These are phyloP conservation scores for Pichia ethanolica DNA, from an alignment of 805 yeast species.

Conservation along the genomic window DNA sequence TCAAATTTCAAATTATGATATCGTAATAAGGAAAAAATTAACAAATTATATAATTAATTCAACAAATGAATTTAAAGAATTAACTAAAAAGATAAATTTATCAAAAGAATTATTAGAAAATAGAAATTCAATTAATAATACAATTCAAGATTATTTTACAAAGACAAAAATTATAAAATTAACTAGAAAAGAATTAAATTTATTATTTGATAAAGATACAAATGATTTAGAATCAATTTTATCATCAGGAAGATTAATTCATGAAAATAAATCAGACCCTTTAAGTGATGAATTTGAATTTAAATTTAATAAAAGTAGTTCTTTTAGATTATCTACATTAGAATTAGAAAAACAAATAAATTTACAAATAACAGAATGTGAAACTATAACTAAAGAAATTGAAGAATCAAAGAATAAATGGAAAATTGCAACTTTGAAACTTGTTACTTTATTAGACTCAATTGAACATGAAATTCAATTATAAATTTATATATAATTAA, in stretches of 20 bases:
- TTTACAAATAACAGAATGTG: conserved; percentile 21
- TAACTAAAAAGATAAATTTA: conserved; percentile 16
- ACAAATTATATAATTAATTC: conserved; percentile 16
- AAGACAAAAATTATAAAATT: conserved; percentile 18
- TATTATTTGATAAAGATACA: conserved; percentile 23
- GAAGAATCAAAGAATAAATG: conserved; percentile 18
- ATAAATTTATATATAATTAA: neutral
- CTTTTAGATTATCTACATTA: conserved; percentile 17
- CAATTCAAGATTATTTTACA: conserved; percentile 18
- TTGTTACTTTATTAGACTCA: conserved; percentile 1
- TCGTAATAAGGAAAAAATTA: conserved; percentile 12
- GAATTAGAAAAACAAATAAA: conserved; percentile 18
- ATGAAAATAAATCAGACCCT: conserved; percentile 12
- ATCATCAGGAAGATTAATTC: conserved; percentile 17
- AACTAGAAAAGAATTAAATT: conserved; percentile 16
- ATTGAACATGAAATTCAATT: conserved; percentile 5
- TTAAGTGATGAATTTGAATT: conserved; percentile 18
- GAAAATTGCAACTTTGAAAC: conserved; percentile 17
- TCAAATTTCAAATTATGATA: conserved; percentile 18
- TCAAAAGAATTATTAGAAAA: conserved; percentile 18
- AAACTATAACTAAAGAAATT: conserved; percentile 15
- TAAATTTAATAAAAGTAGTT: conserved; percentile 11
- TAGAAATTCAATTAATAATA: conserved; percentile 20
- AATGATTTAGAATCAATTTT: conserved; percentile 17
- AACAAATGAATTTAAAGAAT: conserved; percentile 15